Base-by-base conservation (phyloP, 208 protist species). In the Leptomonas pyrrhocoris region DNA sequence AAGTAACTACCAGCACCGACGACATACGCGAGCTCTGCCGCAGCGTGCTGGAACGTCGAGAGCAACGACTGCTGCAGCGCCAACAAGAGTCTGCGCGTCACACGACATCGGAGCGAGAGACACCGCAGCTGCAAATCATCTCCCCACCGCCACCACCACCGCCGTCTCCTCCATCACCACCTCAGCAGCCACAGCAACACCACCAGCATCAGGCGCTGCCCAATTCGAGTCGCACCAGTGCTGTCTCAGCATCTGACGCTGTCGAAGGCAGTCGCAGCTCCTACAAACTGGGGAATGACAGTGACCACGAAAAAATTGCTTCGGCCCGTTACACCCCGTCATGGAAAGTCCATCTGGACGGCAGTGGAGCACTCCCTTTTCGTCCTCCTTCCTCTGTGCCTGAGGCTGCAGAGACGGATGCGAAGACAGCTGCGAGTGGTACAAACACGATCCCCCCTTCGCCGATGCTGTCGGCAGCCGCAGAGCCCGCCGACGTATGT, bases 31-130 rank as follows among this genome's bases (percentile, higher is more conserved):
- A 68, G 30, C 28, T 62, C 0, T 59, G 16, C 46, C 59, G 69
- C 25, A 40, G 50, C 13, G 54, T 68, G 19, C 69, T 67, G 5
- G 60, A 61, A 45, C 49, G 69, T 13, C 59, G 61, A 13, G 60
- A 50, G 45, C 53, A 63, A 36, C 59, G 61, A 13, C 45, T 68
- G 21, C 69, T 55, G 53, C 31, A 53, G 28, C 58, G 38, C 0
- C 36, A 64, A 8, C 5, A 61, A 21, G 15, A 30, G 27, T 64
- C 58, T 2, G 58, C 42, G 27, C 58, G 43, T 8, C 27, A 42
- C 15, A 25, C 27, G 15, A 31, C 43, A 0, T 51, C 43, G 0
- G 58, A 23, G 23, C 23, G 42, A 18, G 58, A 36, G 38, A 53
- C 58, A 27, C 56, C 56, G 43, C 58, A 53, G 58, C n/a, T 53